Evolutionary conservation across 768 basidiomycete species (phyloP).

Genomic region (Termitomyces sp.): DNA sequence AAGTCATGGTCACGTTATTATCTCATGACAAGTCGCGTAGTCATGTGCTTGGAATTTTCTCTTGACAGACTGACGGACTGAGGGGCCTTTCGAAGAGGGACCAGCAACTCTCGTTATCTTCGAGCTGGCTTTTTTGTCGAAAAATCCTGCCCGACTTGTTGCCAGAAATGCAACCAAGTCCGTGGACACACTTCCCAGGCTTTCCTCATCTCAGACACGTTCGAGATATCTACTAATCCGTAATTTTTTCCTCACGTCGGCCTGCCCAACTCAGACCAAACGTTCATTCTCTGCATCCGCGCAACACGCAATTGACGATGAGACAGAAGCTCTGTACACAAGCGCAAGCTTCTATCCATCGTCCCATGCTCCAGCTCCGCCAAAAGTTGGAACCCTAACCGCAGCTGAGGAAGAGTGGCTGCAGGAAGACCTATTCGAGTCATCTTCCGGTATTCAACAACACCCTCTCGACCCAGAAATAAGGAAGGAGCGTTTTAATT

Average conservation of each 20-base stretch:
- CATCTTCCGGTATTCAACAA: background rate
- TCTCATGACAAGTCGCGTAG: background rate
- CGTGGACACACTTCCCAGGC: constrained; percentile 5
- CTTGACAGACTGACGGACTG: too few relatives aligned
- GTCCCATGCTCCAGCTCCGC: background rate
- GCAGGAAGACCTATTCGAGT: constrained; percentile 22
- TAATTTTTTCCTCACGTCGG: constrained; percentile 16
- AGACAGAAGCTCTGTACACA: constrained; percentile 11
- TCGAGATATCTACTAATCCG: constrained; percentile 13
- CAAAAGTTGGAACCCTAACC: constrained; percentile 4
- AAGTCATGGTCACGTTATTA: background rate
- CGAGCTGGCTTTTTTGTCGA: constrained; percentile 9
- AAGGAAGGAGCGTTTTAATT: constrained; percentile 48
- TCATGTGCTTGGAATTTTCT: background rate
- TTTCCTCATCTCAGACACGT: constrained; percentile 4
- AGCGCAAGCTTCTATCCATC: constrained; percentile 4
- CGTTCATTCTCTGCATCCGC: constrained; percentile 6
- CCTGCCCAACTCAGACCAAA: constrained; percentile 12
- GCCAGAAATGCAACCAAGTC: constrained; percentile 10
- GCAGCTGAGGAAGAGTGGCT: constrained; percentile 37
- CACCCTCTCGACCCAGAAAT: constrained; percentile 7
- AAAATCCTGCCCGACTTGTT: constrained; percentile 1
- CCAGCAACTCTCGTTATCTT: background rate
- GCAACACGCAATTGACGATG: constrained; percentile 1
- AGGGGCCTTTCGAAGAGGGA: background rate